Percentiles rank a stretch among this genome's conserved stretches.
These are phyloP conservation scores for Colletotrichum sp. DNA, from an alignment of 2,329 filamentous ascomycete genomes.

Conservation along the genomic window DNA sequence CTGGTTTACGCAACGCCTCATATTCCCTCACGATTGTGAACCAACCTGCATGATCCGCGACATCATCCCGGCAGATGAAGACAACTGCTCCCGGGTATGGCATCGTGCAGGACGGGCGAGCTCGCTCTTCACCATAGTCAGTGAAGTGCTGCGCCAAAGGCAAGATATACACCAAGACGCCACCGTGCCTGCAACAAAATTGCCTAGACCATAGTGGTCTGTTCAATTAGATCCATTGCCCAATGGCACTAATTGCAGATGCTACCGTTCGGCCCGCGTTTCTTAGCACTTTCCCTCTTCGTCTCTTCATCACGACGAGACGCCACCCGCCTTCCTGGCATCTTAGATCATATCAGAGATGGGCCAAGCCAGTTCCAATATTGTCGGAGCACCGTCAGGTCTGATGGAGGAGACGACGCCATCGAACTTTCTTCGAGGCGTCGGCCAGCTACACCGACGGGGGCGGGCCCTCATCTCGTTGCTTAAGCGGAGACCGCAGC, in stretches of 20 bases:
- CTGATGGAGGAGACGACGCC: not conserved
- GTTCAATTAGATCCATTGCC: not conserved
- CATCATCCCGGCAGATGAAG: not conserved
- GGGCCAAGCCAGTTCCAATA: not conserved
- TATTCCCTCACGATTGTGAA: not conserved
- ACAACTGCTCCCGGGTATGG: not conserved
- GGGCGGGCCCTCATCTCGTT: not conserved
- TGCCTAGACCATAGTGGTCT: not conserved
- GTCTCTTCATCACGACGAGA: not conserved
- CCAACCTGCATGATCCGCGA: not conserved
- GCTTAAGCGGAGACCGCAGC: conserved; percentile 5
- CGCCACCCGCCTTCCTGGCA: conserved; percentile 5
- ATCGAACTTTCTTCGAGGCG: not conserved
- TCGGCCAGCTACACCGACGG: not conserved
- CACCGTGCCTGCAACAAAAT: not conserved
- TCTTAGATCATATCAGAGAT: not conserved
- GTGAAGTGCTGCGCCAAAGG: not conserved
- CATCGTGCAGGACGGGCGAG: not conserved
- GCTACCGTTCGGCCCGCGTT: conserved; percentile 1
- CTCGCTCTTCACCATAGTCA: not conserved
- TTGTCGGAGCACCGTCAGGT: not conserved
- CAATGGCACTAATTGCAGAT: not conserved
- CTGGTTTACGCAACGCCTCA: not conserved
- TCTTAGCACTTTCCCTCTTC: not conserved
- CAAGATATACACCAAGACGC: not conserved